A percentile compares a stretch with the other conserved stretches of the same genome.
These are phyloP conservation scores for Telfairia occidentalis DNA, from an alignment of 331 rosid genomes.

Conservation along the genomic window DNA sequence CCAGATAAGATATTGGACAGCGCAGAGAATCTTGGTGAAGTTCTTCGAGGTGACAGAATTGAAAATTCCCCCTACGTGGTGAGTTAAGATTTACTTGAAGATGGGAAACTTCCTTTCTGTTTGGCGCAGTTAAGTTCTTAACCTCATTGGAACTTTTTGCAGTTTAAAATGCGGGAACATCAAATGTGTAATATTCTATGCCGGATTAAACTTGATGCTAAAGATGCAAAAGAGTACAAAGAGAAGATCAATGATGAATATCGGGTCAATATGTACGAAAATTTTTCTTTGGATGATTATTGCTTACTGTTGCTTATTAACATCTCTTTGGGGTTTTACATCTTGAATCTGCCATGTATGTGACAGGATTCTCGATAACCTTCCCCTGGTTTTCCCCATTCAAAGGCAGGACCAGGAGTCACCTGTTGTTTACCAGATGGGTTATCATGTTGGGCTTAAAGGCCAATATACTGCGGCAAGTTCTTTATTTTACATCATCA, in stretches of 20 bases:
- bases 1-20: constrained; percentile 68
- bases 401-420: constrained; percentile 61
- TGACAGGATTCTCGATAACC: constrained; percentile 88
- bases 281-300: not conserved
- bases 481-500: constrained; percentile 13
- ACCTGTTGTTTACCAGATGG: constrained; percentile 70
- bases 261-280: constrained; percentile 72
- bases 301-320: not conserved
- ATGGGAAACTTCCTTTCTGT: constrained; percentile 4
- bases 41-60: constrained; percentile 96
- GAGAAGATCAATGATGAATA: constrained; percentile 91
- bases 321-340: not conserved
- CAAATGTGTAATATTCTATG: constrained; percentile 72
- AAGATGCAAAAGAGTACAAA: constrained; percentile 66
- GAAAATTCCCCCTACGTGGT: constrained; percentile 85
- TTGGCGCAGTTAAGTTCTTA: not conserved
- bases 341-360: constrained; percentile 5
- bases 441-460: constrained; percentile 75
- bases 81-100: constrained; percentile 20
- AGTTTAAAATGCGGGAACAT: constrained; percentile 95
- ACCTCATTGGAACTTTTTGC: constrained; percentile 21
- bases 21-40: constrained; percentile 96
- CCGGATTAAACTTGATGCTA: constrained; percentile 51
- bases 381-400: constrained; percentile 73
- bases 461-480: constrained; percentile 71